Evolutionary conservation across 75 land plant species (phyloP).

Genomic region (Cryptomeria japonica): DNA sequence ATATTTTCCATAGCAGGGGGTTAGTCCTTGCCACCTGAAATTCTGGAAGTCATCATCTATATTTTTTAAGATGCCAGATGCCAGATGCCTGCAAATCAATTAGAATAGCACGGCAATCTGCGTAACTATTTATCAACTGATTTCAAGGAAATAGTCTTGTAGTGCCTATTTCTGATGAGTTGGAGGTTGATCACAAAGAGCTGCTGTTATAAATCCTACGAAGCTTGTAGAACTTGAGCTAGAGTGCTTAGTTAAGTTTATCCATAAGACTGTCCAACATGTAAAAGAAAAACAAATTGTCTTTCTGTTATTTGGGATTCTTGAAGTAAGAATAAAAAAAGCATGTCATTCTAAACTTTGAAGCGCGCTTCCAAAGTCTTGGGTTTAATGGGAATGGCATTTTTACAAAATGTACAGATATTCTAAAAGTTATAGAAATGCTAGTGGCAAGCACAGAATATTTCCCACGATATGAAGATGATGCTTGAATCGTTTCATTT

Average conservation of each 20-base stretch:
- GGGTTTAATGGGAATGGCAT: not conserved
- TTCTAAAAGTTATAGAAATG: no score
- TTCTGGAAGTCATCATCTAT: not conserved
- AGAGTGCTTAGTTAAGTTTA: not conserved
- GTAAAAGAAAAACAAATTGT: not conserved
- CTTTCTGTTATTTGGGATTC: not conserved
- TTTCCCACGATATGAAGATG: no score
- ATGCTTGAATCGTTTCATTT: no score
- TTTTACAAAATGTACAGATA: not conserved
- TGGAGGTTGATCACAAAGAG: not conserved
- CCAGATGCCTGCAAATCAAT: not conserved
- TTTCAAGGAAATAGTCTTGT: not conserved
- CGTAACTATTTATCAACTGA: constrained; percentile 1
- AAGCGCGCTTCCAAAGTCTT: not conserved
- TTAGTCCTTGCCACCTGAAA: not conserved
- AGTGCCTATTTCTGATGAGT: not conserved
- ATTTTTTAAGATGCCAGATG: not conserved
- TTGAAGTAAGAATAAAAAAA: not conserved
- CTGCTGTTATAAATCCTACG: not conserved
- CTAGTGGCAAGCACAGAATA: no score
- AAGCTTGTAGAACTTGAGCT: constrained; percentile 1
- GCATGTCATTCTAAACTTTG: not conserved
- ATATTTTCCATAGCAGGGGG: not conserved
- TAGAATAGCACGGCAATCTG: not conserved
- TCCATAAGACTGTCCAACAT: not conserved